Conservation (phyloP, 2,329 filamentous ascomycete genomes). For the Albifimbria verrucaria region DNA sequence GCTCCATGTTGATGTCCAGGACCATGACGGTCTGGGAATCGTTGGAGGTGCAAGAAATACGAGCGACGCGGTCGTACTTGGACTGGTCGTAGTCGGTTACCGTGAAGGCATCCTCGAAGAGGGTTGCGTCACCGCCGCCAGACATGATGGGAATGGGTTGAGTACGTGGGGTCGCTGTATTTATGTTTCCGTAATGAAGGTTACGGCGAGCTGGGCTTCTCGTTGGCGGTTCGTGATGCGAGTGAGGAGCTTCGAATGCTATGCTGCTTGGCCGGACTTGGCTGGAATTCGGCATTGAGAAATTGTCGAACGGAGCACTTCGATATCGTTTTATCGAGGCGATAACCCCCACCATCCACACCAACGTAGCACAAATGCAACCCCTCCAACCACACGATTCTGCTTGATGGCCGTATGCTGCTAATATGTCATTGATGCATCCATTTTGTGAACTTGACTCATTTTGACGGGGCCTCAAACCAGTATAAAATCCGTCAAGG, state of each 20-base stretch:
- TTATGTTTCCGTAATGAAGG: no score
- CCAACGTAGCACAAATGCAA: no score
- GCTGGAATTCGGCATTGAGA: background rate
- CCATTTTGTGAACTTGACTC: no score
- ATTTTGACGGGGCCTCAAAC: no score
- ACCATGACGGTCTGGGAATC: conserved; percentile 74
- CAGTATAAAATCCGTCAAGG: no score
- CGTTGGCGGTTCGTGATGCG: no score
- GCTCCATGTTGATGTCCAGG: conserved; percentile 91
- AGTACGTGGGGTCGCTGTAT: no score
- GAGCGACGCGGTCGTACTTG: conserved; percentile 94
- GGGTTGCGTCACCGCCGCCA: conserved; percentile 76
- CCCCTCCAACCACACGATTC: background rate
- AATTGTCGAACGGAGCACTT: background rate
- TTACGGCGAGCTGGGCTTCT: no score
- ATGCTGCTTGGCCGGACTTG: background rate
- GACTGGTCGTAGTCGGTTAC: conserved; percentile 74
- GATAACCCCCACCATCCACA: background rate
- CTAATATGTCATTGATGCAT: no score
- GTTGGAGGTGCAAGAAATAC: conserved; percentile 72
- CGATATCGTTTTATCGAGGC: background rate
- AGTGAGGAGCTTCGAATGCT: no score
- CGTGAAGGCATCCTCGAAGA: conserved; percentile 91
- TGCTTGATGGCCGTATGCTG: no score
- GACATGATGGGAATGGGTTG: conserved; percentile 16